A percentile compares a stretch with the other conserved stretches of the same genome.
phyloP scores from a whole-genome alignment of 2,329 filamentous ascomycete species.

The Diplocarpon mali region DNA sequence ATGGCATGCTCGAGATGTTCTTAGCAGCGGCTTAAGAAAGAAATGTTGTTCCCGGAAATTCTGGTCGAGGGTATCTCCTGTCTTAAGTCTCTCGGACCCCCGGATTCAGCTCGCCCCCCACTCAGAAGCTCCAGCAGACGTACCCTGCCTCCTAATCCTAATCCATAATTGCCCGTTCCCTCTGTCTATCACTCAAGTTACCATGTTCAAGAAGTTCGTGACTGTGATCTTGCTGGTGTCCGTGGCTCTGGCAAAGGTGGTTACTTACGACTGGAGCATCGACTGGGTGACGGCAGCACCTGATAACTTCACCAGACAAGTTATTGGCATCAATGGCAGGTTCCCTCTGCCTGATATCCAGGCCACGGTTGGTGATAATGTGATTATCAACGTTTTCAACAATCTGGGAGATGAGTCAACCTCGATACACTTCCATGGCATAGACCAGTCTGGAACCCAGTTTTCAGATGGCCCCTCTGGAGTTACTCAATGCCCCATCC shows the following conservation, averaged over 20 bases:
- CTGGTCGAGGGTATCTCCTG: too few species aligned
- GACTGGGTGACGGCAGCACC: slow-evolving; percentile 32
- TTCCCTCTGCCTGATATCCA: slow-evolving; percentile 47
- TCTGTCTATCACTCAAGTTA: background rate
- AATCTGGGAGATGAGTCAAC: slow-evolving; percentile 39
- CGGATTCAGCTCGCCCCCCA: too few species aligned
- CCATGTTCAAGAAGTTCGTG: slow-evolving; percentile 5
- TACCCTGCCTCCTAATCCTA: too few species aligned
- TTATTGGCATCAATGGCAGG: slow-evolving; percentile 48
- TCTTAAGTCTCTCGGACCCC: too few species aligned
- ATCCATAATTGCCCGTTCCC: too few species aligned
- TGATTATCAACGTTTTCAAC: slow-evolving; percentile 40
- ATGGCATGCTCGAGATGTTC: too few species aligned
- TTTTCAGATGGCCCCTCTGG: slow-evolving; percentile 48
- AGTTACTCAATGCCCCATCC: slow-evolving; percentile 30
- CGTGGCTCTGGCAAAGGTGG: background rate
- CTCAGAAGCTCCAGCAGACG: too few species aligned
- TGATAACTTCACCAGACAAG: slow-evolving; percentile 32
- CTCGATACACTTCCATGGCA: slow-evolving; percentile 46
- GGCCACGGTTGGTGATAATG: slow-evolving; percentile 38
- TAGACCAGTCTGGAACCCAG: slow-evolving; percentile 40
- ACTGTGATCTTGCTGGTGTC: slow-evolving; percentile 1
- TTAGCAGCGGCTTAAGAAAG: too few species aligned
- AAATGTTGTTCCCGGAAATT: too few species aligned
- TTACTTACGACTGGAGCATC: slow-evolving; percentile 28